Evolutionary conservation across 2,329 filamentous ascomycete species (phyloP).

Genomic region (Sporothrix mexicana): DNA sequence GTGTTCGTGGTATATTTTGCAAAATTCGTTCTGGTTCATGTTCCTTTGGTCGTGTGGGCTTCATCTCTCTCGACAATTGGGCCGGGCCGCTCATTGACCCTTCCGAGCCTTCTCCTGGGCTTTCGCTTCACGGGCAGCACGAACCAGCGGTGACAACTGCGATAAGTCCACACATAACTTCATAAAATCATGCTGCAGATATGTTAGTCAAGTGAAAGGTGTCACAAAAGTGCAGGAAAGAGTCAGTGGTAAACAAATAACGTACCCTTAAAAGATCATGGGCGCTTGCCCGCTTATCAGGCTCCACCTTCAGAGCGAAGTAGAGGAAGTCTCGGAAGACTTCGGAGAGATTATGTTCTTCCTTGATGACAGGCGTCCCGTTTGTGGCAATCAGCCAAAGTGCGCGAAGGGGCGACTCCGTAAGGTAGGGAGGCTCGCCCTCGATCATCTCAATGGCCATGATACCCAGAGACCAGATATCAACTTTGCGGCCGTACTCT

Average conservation of each 20-base stretch:
- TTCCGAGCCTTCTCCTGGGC: slow-evolving; percentile 83
- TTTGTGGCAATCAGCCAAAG: slow-evolving; percentile 97
- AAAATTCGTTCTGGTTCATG: background rate
- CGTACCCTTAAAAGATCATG: slow-evolving; percentile 90
- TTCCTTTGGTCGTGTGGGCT: background rate
- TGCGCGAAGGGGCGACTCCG: slow-evolving; percentile 89
- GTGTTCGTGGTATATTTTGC: slow-evolving; percentile 4
- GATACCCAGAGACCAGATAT: slow-evolving; percentile 98
- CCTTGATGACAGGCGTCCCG: slow-evolving; percentile 93
- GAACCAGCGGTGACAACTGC: slow-evolving; percentile 84
- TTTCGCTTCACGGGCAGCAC: slow-evolving; percentile 81
- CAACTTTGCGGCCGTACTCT: slow-evolving; percentile 97
- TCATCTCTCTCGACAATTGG: too few species aligned
- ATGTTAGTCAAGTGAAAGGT: slow-evolving; percentile 37
- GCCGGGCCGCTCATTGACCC: slow-evolving; percentile 48
- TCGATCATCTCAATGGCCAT: slow-evolving; percentile 99
- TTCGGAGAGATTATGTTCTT: slow-evolving; percentile 79
- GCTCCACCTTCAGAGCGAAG: slow-evolving; percentile 94
- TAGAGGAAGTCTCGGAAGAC: slow-evolving; percentile 91
- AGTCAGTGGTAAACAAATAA: slow-evolving; percentile 36
- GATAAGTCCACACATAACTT: slow-evolving; percentile 73
- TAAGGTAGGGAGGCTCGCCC: slow-evolving; percentile 95
- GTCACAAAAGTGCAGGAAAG: slow-evolving; percentile 28
- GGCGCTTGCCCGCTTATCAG: slow-evolving; percentile 93
- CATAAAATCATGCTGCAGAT: slow-evolving; percentile 76